A percentile compares a stretch with the other conserved stretches of the same genome.
These are phyloP conservation scores for Coemansia sp. DNA, from an alignment of 192 early-diverging fungal genomes.

Conservation along the genomic window DNA sequence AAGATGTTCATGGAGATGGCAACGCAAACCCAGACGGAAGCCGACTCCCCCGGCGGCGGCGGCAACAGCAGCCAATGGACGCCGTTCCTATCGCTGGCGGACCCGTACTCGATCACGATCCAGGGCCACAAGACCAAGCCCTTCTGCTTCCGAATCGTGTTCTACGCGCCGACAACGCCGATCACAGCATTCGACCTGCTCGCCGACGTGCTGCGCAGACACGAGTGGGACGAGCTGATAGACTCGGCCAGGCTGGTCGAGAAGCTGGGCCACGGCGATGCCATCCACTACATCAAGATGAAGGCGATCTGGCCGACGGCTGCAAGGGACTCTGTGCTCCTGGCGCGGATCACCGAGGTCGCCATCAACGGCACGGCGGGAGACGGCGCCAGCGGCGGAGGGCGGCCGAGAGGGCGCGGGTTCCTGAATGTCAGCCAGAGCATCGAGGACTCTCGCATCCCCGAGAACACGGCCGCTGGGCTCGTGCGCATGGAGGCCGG, in stretches of 20 bases:
- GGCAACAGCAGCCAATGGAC: constrained; percentile 20
- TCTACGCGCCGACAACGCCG: constrained; percentile 36
- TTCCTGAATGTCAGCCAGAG: constrained; percentile 51
- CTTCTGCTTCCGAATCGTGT: constrained; percentile 46
- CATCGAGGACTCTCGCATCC: constrained; percentile 33
- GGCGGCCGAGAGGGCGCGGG: not conserved
- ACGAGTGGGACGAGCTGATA: constrained; percentile 54
- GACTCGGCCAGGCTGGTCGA: constrained; percentile 43
- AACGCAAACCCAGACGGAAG: not conserved
- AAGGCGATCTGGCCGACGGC: constrained; percentile 55
- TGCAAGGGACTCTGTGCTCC: constrained; percentile 48
- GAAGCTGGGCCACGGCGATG: constrained; percentile 27
- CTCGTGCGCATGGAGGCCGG: constrained; percentile 56
- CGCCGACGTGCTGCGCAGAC: constrained; percentile 37
- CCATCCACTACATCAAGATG: constrained; percentile 51
- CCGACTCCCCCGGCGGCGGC: not conserved
- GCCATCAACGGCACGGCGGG: constrained; percentile 2
- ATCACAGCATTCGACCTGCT: constrained; percentile 50
- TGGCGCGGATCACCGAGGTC: constrained; percentile 36
- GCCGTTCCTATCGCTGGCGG: constrained; percentile 15
- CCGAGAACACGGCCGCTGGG: constrained; percentile 25
- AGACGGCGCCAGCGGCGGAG: no score
- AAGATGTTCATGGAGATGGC: constrained; percentile 30
- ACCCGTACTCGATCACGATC: constrained; percentile 44
- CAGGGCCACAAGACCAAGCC: constrained; percentile 40